Conservation (phyloP, 352 stramenopile species). For the Elongisporangium undulatum region DNA sequence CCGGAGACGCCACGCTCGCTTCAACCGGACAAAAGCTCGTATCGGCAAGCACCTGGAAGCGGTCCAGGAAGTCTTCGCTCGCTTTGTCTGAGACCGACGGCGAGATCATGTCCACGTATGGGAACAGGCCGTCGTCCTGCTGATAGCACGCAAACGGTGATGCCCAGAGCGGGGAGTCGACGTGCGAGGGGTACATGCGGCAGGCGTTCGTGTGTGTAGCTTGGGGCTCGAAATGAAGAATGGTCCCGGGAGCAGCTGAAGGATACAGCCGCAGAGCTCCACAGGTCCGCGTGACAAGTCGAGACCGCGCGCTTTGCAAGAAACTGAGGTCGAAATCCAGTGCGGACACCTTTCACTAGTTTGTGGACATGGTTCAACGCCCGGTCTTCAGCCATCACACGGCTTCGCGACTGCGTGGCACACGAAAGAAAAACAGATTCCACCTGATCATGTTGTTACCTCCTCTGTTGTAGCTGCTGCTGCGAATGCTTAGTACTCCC, state of each 20-base stretch:
- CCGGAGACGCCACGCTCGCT: neutral
- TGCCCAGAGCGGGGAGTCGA: neutral
- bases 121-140: neutral
- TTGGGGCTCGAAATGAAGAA: neutral
- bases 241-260: neutral
- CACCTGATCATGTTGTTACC: neutral
- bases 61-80: neutral
- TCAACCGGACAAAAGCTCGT: neutral
- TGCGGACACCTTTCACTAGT: neutral
- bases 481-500: neutral
- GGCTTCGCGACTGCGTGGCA: neutral
- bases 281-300: neutral
- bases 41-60: neutral
- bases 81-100: neutral
- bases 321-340: neutral
- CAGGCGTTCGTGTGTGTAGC: neutral
- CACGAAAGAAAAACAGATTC: neutral
- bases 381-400: neutral
- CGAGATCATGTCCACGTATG: neutral
- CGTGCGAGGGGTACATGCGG: neutral
- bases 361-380: neutral
- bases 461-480: neutral
- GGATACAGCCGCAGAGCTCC: neutral
- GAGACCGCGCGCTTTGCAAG: neutral
- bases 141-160: neutral